A percentile compares a stretch with the other conserved stretches of the same genome.
phyloP scores from a whole-genome alignment of 345 rosid genomes.

The Microcos paniculata region DNA sequence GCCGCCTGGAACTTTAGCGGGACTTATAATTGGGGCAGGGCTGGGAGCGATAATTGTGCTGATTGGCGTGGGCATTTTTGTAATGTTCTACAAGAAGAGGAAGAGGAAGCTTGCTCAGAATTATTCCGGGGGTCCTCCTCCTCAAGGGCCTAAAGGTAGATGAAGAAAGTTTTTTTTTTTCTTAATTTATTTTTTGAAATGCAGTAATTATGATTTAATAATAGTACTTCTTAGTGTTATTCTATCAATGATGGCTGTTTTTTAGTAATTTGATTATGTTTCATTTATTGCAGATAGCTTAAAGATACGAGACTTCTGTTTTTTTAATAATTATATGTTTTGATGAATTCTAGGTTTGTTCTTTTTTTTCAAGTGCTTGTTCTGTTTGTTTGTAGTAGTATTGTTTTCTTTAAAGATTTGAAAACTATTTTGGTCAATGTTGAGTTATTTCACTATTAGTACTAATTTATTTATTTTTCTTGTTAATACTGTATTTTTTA shows the following conservation, averaged over 20 bases:
- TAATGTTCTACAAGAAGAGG: constrained; percentile 28
- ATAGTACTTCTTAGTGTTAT: neutral
- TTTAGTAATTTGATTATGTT: neutral
- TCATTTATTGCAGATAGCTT: neutral
- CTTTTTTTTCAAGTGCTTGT: neutral
- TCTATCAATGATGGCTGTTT: neutral
- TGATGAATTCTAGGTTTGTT: neutral
- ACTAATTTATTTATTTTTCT: neutral
- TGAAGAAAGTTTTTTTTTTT: neutral
- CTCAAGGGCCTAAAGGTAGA: constrained; percentile 32
- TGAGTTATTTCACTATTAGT: neutral
- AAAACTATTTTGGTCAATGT: neutral
- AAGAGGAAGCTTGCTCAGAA: constrained; percentile 25
- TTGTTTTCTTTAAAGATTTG: neutral
- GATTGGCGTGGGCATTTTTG: constrained; percentile 32
- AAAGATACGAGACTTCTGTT: neutral
- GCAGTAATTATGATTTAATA: neutral
- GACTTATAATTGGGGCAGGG: constrained; percentile 31
- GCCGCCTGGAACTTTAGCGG: constrained; percentile 32
- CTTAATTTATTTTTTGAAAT: neutral
- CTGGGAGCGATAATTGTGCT: constrained; percentile 34
- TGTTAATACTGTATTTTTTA: neutral
- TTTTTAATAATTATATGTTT: neutral
- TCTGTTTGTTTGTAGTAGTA: constrained; percentile 7
- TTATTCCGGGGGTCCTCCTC: constrained; percentile 1